Percentiles rank a stretch among this genome's conserved stretches.
Conservation (phyloP, 352 stramenopile genomes). For the Phytophthora macrochlamydospora region DNA sequence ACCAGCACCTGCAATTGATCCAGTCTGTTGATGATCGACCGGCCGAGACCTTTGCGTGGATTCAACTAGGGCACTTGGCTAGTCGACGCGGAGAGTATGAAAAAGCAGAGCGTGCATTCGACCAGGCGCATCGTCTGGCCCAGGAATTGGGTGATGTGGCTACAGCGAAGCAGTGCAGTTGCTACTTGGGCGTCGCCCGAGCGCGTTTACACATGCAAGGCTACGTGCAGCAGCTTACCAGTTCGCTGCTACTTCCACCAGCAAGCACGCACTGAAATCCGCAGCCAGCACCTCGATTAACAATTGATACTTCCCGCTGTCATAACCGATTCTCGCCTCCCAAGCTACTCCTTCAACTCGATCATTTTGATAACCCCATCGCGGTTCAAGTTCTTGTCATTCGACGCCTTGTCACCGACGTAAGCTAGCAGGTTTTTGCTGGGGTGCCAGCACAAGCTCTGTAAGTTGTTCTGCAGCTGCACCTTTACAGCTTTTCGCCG, state of each 20-base stretch:
- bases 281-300: not conserved
- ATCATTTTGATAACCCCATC: slow-evolving; percentile 88
- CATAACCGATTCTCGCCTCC: too few relatives aligned
- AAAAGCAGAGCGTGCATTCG: slow-evolving; percentile 74
- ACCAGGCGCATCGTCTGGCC: slow-evolving; percentile 79
- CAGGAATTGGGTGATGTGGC: slow-evolving; percentile 68
- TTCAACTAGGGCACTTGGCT: slow-evolving; percentile 82
- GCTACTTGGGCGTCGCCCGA: slow-evolving; percentile 78
- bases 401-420: slow-evolving; percentile 78
- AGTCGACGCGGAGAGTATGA: slow-evolving; percentile 60
- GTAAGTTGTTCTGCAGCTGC: slow-evolving; percentile 68
- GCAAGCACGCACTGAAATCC: slow-evolving; percentile 1
- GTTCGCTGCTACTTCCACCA: slow-evolving; percentile 23
- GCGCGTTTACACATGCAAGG: slow-evolving; percentile 68
- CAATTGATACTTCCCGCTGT: slow-evolving; percentile 12
- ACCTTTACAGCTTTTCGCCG: slow-evolving; percentile 61
- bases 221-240: slow-evolving; percentile 57
- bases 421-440: slow-evolving; percentile 85
- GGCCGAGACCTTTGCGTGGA: slow-evolving; percentile 86
- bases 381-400: slow-evolving; percentile 81
- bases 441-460: slow-evolving; percentile 86
- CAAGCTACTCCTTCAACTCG: slow-evolving; percentile 59
- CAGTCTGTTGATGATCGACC: slow-evolving; percentile 81
- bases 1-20: slow-evolving; percentile 90
- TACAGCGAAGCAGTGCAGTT: slow-evolving; percentile 81